Percentiles rank a stretch among this genome's conserved stretches.
These are phyloP conservation scores for Ceratopteris richardii DNA, from an alignment of 75 land plant genomes.

Conservation along the genomic window DNA sequence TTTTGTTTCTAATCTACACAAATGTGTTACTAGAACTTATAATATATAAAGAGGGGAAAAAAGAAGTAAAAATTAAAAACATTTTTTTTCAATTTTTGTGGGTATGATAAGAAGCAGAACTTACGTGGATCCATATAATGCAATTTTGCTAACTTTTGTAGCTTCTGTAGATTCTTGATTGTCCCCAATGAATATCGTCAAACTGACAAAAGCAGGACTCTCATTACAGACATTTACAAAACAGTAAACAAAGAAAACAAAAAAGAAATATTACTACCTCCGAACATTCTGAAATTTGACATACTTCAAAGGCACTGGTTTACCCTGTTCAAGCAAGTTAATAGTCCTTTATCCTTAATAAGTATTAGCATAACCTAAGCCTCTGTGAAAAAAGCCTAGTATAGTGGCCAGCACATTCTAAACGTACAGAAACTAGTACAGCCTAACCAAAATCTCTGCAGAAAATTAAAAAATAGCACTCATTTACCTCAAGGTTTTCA, in stretches of 20 bases:
- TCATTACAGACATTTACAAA: no score
- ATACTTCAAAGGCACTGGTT: slow-evolving; percentile 65
- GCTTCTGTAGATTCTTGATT: slow-evolving; percentile 69
- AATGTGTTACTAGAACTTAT: no score
- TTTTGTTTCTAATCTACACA: no score
- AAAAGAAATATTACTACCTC: no score
- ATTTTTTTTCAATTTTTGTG: not conserved
- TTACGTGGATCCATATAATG: slow-evolving; percentile 79
- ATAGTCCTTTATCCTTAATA: not conserved
- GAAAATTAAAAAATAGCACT: not conserved
- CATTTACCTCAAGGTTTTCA: slow-evolving; percentile 64
- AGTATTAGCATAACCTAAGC: not conserved
- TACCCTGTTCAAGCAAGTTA: slow-evolving; percentile 52
- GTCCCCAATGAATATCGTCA: slow-evolving; percentile 90
- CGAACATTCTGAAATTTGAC: slow-evolving; percentile 97
- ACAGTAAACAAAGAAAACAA: no score
- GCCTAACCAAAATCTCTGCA: no score
- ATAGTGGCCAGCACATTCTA: no score
- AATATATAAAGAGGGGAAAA: no score
- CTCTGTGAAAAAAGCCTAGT: no score
- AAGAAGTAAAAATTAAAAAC: not conserved
- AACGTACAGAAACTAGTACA: no score
- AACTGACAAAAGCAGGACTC: slow-evolving; percentile 40
- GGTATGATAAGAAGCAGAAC: slow-evolving; percentile 11
- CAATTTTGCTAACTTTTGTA: slow-evolving; percentile 74